Evolutionary conservation across 2,329 filamentous ascomycete species (phyloP), one percentile per base, ranked within the genome.

Genomic region (Monosporascus cannonballus): DNA sequence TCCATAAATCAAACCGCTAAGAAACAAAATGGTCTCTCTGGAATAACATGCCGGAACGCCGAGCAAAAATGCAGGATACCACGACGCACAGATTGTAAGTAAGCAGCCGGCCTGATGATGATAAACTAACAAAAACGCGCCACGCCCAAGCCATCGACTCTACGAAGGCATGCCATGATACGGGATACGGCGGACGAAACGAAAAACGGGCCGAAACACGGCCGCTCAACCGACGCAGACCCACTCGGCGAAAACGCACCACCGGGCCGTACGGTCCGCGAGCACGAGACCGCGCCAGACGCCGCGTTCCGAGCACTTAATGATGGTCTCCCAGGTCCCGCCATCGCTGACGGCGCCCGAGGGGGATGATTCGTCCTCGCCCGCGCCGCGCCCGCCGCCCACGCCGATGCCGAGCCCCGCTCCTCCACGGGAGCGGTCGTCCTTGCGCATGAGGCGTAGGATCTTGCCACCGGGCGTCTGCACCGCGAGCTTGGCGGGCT

Each of bases 381-480:
- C 69, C 24, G 60, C 68, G 45, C 57, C 58, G 55, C 52, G 64
- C 41, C 62, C 61, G 34, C 68, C 71, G 51, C 73, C 73, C 48
- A 68, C 69, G 46, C 73, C 76, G 24, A 75, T 73, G 47, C 74
- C 77, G 27, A 63, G 55, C 1, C 63, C 61, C 27, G 58, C 55
- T 15, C 62, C 56, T 55, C 76, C 73, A 51, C 74, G 77, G 65
- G 77, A 80, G 63, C 80, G 77, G 58, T 90, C 87, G 62, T 85
- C 89, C 74, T 93, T 93, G 61, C 89, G 79, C 76, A 90, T 90
- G 65, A 95, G 76, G 50, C 94, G 79, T 54, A 97, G 81, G 61
- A 99, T 97, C 74, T 97, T 97, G 56, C 95, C 94, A 30, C 87
- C 89, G 0, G 94, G 94, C 6, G 89, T 90, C 71, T 99, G 94